Percentiles rank a stretch among this genome's conserved stretches.
phyloP scores from a whole-genome alignment of 768 basidiomycete species.

The Tremella fuciformis region DNA sequence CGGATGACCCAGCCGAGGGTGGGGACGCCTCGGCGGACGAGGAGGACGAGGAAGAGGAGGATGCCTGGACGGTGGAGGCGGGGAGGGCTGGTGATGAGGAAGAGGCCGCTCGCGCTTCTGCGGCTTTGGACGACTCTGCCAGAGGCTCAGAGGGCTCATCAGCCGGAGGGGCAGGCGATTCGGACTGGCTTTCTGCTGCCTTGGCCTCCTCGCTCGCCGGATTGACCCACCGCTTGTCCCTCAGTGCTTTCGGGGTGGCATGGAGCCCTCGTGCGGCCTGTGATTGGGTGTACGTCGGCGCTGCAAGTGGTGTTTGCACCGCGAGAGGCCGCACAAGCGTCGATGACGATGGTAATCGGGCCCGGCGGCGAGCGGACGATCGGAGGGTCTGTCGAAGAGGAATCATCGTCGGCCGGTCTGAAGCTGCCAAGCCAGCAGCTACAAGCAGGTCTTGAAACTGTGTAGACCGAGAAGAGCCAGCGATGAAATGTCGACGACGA shows the following conservation, averaged over 20 bases:
- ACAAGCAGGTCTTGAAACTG: no score
- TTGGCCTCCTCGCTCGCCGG: constrained; percentile 22
- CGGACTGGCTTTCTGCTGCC: neutral
- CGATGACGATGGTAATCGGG: no score
- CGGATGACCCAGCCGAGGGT: constrained; percentile 12
- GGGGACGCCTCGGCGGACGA: constrained; percentile 4
- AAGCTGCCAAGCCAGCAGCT: no score
- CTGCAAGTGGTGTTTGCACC: no score
- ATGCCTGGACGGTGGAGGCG: neutral
- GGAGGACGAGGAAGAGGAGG: constrained; percentile 22
- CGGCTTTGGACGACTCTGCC: constrained; percentile 30
- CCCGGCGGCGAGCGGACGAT: no score
- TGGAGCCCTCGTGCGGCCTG: constrained; percentile 13
- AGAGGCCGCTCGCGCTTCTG: constrained; percentile 17
- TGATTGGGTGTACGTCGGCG: no score
- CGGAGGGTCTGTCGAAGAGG: no score
- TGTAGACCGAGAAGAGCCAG: no score
- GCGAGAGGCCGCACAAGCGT: no score
- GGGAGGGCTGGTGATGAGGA: no score
- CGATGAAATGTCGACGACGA: no score
- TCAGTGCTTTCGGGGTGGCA: constrained; percentile 16
- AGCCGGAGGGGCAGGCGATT: neutral
- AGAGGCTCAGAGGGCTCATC: constrained; percentile 7
- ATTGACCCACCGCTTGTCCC: constrained; percentile 41
- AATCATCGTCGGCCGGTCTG: no score